Evolutionary conservation across 2,329 filamentous ascomycete genomes (phyloP).

Genomic region (Mycosphaerelloides madeirae): DNA sequence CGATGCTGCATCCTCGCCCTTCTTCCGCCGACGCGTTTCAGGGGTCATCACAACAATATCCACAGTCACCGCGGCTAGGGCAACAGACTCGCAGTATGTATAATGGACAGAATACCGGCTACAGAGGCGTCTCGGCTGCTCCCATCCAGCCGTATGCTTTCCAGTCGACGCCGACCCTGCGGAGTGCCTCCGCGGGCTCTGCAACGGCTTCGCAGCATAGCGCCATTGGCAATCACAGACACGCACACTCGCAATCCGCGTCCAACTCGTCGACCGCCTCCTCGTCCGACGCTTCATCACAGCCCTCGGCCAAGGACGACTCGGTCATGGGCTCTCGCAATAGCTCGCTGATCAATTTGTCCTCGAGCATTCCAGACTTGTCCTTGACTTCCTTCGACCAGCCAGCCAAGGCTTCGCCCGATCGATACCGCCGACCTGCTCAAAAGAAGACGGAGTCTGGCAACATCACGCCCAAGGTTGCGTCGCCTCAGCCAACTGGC

Average conservation of each 20-base stretch:
- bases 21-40: conserved; percentile 46
- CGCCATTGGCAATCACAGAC: conserved; percentile 23
- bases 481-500: conserved; percentile 22
- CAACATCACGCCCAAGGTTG: conserved; percentile 31
- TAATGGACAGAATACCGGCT: conserved; percentile 38
- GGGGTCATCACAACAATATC: conserved; percentile 33
- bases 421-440: conserved; percentile 72
- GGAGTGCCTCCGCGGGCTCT: conserved; percentile 51
- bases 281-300: conserved; percentile 40
- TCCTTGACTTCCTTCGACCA: conserved; percentile 52
- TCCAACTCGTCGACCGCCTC: conserved; percentile 47
- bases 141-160: conserved; percentile 50
- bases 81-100: conserved; percentile 42
- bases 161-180: conserved; percentile 50
- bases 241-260: conserved; percentile 36
- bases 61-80: conserved; percentile 35
- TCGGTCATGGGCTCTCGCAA: conserved; percentile 30
- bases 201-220: conserved; percentile 40
- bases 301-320: conserved; percentile 33
- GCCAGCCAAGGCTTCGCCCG: conserved; percentile 65
- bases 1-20: conserved; percentile 44
- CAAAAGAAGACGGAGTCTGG: conserved; percentile 51
- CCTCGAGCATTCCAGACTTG: conserved; percentile 51
- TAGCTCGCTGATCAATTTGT: conserved; percentile 44
- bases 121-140: conserved; percentile 39